Base-by-base conservation (phyloP, 805 yeast genomes). In the Starmerella scarabaei region DNA sequence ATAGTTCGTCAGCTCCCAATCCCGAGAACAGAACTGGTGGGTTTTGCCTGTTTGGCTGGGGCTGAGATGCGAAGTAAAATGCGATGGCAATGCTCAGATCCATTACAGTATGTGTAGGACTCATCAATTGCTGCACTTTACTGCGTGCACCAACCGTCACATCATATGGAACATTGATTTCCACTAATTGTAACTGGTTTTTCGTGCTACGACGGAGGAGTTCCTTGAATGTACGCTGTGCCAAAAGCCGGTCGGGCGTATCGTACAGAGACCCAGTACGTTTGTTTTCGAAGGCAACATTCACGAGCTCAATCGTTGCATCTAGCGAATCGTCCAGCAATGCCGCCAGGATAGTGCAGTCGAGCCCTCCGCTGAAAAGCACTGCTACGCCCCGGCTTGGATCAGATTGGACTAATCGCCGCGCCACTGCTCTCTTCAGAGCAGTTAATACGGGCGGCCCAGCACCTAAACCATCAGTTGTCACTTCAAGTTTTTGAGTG, bases 31-130 rank as follows among this genome's bases (percentile, higher is more conserved):
- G 58, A 0, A 91, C 94, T 48, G 74, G 71, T 7, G 43, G 33
- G 15, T 23, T 21, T 14, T 19, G 5, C 4, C 7, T 14, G 18
- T 2, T 18, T 9, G 30, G 84, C 71, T 7, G 60, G 75, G 7
- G 46, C 36, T 7, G 80, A 81, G 44, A 72, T 2, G 94, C 71
- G 62, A 85, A 91, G 56, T 77, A 85, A 54, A 91, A 91, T 0
- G 99, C 98, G 45, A 88, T 74, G 1, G 96, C 96, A 37, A 91
- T 91, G 1, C 94, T 81, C 18, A 85, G 61, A 58, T 91, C 99
- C 97, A 91, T 91, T 48, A 85, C 97, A 0, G 95, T 85, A 33
- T 72, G 68, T 43, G 76, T 73, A 0, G 99, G 98, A 53, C 67
- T 76, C 69, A 91, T 91, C 32, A 88, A 62, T 20, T 68, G 62